A percentile compares a stretch with the other conserved stretches of the same genome.
Conservation (phyloP, 2,329 filamentous ascomycete genomes). For the Periconia sp. region DNA sequence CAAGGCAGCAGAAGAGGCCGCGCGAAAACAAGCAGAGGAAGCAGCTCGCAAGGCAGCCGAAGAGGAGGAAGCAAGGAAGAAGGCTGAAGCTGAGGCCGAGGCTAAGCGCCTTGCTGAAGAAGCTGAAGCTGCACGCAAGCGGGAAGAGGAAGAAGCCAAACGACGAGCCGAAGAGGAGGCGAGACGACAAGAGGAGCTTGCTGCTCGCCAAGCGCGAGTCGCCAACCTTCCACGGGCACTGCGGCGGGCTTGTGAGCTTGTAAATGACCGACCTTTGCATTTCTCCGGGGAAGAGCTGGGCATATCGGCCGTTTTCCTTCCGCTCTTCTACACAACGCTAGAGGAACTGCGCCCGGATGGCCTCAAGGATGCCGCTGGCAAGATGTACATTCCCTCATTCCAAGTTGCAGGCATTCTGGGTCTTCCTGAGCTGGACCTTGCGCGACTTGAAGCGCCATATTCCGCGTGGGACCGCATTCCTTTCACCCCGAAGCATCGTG, state of each 20-base stretch:
- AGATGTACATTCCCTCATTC: slow-evolving; percentile 47
- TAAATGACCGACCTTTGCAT: slow-evolving; percentile 43
- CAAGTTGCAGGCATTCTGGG: slow-evolving; percentile 49
- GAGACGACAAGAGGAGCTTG: slow-evolving; percentile 33
- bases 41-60: slow-evolving; percentile 35
- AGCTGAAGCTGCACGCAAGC: slow-evolving; percentile 39
- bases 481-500: slow-evolving; percentile 41
- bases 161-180: slow-evolving; percentile 37
- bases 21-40: slow-evolving; percentile 33
- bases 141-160: slow-evolving; percentile 37
- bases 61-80: slow-evolving; percentile 35
- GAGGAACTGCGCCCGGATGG: slow-evolving; percentile 31
- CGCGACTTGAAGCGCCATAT: slow-evolving; percentile 37
- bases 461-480: slow-evolving; percentile 44
- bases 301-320: slow-evolving; percentile 46
- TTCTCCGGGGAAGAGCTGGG: slow-evolving; percentile 48
- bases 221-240: slow-evolving; percentile 45
- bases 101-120: slow-evolving; percentile 36
- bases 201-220: slow-evolving; percentile 40
- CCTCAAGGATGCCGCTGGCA: slow-evolving; percentile 21
- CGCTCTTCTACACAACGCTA: slow-evolving; percentile 42
- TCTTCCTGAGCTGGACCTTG: slow-evolving; percentile 46
- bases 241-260: slow-evolving; percentile 44
- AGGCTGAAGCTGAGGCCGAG: slow-evolving; percentile 38
- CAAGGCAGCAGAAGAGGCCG: slow-evolving; percentile 32